Conservation (phyloP, 2,329 filamentous ascomycete genomes). For the Colletotrichum eleusines region DNA sequence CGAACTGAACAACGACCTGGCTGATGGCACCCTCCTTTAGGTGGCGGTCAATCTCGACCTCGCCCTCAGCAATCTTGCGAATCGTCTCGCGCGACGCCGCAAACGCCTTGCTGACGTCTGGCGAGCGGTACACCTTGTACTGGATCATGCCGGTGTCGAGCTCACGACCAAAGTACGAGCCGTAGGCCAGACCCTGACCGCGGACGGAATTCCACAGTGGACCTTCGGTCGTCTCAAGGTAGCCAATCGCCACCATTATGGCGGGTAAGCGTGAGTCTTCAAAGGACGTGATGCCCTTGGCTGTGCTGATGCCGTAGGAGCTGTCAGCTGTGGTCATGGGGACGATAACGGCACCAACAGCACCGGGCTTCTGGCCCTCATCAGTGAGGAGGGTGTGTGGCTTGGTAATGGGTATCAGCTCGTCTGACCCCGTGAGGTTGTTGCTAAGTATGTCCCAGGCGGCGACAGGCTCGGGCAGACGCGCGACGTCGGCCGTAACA, state of each 20-base stretch:
- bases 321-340: conserved; percentile 95
- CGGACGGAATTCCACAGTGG: conserved; percentile 95
- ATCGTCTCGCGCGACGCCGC: conserved; percentile 81
- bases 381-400: conserved; percentile 78
- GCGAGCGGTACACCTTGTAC: conserved; percentile 90
- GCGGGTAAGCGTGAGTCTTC: conserved; percentile 83
- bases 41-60: conserved; percentile 78
- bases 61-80: conserved; percentile 78
- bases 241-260: conserved; percentile 88
- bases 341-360: conserved; percentile 80
- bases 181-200: conserved; percentile 93
- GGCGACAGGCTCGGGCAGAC: conserved; percentile 79
- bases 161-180: conserved; percentile 82
- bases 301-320: conserved; percentile 84
- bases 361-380: conserved; percentile 80
- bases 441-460: conserved; percentile 78
- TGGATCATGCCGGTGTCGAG: conserved; percentile 83
- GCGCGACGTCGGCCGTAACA: conserved; percentile 83
- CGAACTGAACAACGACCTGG: conserved; percentile 86
- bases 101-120: conserved; percentile 90
- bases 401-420: conserved; percentile 76
- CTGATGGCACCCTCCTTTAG: conserved; percentile 92
- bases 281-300: conserved; percentile 80
- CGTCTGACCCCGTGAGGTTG: conserved; percentile 57
- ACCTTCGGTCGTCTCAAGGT: conserved; percentile 93